These are phyloP conservation scores for Globisporangium spiculum DNA, from an alignment of 352 stramenopile genomes.

Conservation along the genomic window DNA sequence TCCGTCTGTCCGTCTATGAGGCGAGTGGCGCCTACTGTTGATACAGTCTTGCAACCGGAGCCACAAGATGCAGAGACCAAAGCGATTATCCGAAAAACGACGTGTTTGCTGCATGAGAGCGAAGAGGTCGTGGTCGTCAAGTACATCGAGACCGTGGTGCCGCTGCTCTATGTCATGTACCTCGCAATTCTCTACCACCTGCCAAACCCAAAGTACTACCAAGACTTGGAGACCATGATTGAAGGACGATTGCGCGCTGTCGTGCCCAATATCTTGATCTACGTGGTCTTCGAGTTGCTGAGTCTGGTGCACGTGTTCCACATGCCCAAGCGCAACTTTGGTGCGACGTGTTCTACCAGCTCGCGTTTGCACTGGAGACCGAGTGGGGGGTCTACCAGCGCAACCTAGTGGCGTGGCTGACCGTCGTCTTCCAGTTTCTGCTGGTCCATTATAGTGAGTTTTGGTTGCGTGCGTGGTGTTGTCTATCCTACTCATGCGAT, in stretches of 20 bases:
- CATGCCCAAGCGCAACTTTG: background rate
- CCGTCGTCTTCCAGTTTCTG: conserved; percentile 31
- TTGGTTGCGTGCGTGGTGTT: too few species aligned
- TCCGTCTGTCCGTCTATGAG: too few species aligned
- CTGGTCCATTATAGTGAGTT: conserved; percentile 26
- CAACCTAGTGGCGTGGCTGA: conserved; percentile 27
- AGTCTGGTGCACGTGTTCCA: background rate
- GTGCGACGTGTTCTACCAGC: background rate
- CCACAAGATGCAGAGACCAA: background rate
- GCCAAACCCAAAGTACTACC: conserved; percentile 9
- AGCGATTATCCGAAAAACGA: background rate
- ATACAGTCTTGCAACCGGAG: background rate
- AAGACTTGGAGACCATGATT: background rate
- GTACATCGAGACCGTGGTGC: conserved; percentile 10
- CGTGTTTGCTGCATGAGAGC: background rate
- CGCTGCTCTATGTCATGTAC: conserved; percentile 6
- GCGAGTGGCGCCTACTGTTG: too few species aligned
- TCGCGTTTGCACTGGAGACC: conserved; percentile 22
- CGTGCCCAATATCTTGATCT: conserved; percentile 3
- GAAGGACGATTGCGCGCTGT: background rate
- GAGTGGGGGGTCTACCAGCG: conserved; percentile 22
- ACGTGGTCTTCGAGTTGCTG: background rate
- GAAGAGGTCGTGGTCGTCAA: background rate
- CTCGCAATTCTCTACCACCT: background rate
- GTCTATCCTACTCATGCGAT: too few species aligned